These are phyloP conservation scores for Phytophthora aleatoria DNA, from an alignment of 352 stramenopile genomes.

Conservation along the genomic window DNA sequence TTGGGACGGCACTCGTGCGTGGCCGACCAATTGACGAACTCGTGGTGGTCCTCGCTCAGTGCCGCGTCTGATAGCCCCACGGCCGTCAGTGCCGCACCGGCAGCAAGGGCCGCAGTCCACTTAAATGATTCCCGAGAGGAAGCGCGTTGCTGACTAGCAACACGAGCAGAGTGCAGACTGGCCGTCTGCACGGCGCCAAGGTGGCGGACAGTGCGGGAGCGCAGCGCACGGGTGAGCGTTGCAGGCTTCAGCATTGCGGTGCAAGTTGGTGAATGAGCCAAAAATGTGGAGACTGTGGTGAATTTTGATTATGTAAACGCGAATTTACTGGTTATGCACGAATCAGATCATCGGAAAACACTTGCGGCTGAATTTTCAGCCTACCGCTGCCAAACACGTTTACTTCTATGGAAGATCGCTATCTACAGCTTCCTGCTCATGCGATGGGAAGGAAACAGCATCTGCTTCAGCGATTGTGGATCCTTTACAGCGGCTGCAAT, in stretches of 20 bases:
- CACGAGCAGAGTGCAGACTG: conserved; percentile 4
- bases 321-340: conserved; percentile 2
- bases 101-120: conserved; percentile 21
- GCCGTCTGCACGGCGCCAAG: conserved; percentile 10
- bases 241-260: conserved; percentile 12
- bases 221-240: conserved; percentile 14
- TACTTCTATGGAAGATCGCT: not conserved
- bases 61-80: conserved; percentile 19
- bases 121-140: conserved; percentile 5
- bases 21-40: conserved; percentile 85
- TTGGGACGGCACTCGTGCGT: conserved; percentile 75
- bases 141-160: conserved; percentile 12
- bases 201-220: conserved; percentile 1
- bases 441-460: conserved; percentile 7
- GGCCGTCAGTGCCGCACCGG: conserved; percentile 26
- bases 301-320: conserved; percentile 8
- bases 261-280: conserved; percentile 7
- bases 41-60: conserved; percentile 49
- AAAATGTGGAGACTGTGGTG: conserved; percentile 3
- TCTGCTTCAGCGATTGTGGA: conserved; percentile 11
- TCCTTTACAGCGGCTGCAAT: conserved; percentile 8
- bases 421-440: not conserved
- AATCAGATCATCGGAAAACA: conserved; percentile 11
- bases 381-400: conserved; percentile 1
- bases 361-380: not conserved